Evolutionary conservation across 139 green algal genomes (phyloP), one percentile per base, ranked within the genome.

Genomic region (Ulvella scutata): DNA sequence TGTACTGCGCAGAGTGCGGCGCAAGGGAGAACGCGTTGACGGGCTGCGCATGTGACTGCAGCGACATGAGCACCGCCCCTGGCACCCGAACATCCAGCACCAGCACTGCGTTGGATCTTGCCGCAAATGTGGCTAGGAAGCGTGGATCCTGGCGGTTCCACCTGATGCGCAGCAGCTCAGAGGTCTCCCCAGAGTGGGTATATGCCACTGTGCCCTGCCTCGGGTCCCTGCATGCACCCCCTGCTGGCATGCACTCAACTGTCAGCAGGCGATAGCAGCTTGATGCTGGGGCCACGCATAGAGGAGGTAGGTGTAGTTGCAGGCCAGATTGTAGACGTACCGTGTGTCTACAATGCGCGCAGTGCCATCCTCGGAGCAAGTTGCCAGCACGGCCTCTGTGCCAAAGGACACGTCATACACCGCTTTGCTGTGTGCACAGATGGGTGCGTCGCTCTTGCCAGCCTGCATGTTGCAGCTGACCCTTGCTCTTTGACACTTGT

Each of bases 371-470:
- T 93, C 92, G 1, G 90, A 96, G 0, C 95, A 94, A 2, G 89
- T 96, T 0, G 92, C 95, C 84, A 99, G 98, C n/a, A 98, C 89
- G 26, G 88, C 92, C 10, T 88, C 82, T 2, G 93, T 93, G 9
- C 93, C 93, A 93, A 93, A 99, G 0, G 93, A 91, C 33, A 98
- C 94, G 82, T 99, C 95, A 77, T 98, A 96, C 35, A 98, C 94
- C 81, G 97, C 91, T 74, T 88, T 90, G 83, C 97, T 92, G 78
- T 98, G 94, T 4, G 90, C 93, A 96, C 94, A 17, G 97, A 84
- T 82, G 97, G 91, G 3, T 31, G 88, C 95, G 79, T 98, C 92
- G 59, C 97, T 90, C 72, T 90, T 76, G 0, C 90, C 91, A 61
- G 72, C 82, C 86, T 96, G 81, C 74, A n/a, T n/a, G n/a, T n/a